Percentiles rank a stretch among this genome's conserved stretches.
Evolutionary conservation across 345 rosid genomes (phyloP).

Genomic region (Carallia pectinifolia): DNA sequence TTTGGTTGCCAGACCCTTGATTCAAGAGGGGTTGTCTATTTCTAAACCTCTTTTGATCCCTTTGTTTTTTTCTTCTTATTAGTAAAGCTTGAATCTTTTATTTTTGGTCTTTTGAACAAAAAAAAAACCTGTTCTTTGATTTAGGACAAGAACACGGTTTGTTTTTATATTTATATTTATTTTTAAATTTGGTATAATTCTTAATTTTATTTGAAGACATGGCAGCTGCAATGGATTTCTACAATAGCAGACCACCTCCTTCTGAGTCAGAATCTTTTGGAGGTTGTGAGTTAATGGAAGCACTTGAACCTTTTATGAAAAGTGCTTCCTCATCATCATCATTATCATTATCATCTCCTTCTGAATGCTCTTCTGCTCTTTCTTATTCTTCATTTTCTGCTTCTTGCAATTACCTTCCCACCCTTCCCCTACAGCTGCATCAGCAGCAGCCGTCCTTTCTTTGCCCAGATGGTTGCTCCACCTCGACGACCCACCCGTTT

Average conservation of each 20-base stretch:
- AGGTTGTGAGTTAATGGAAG: slow-evolving; percentile 81
- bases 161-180: background rate
- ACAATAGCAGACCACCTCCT: slow-evolving; percentile 38
- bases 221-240: slow-evolving; percentile 67
- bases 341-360: background rate
- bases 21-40: slow-evolving; percentile 68
- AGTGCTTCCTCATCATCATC: slow-evolving; percentile 25
- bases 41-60: slow-evolving; percentile 51
- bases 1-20: slow-evolving; percentile 26
- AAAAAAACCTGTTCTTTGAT: slow-evolving; percentile 1
- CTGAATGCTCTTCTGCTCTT: background rate
- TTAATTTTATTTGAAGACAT: slow-evolving; percentile 14
- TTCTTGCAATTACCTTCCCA: slow-evolving; percentile 17
- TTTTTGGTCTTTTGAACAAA: too few species aligned
- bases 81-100: too few species aligned
- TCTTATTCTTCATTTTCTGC: slow-evolving; percentile 7
- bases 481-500: slow-evolving; percentile 37
- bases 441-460: slow-evolving; percentile 18
- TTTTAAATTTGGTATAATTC: background rate
- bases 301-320: slow-evolving; percentile 49
- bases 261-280: slow-evolving; percentile 41
- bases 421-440: slow-evolving; percentile 8
- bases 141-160: slow-evolving; percentile 4
- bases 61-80: background rate
- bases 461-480: slow-evolving; percentile 25